Base-by-base conservation (phyloP, 2,329 filamentous ascomycete genomes). In the Fusarium paranaense region DNA sequence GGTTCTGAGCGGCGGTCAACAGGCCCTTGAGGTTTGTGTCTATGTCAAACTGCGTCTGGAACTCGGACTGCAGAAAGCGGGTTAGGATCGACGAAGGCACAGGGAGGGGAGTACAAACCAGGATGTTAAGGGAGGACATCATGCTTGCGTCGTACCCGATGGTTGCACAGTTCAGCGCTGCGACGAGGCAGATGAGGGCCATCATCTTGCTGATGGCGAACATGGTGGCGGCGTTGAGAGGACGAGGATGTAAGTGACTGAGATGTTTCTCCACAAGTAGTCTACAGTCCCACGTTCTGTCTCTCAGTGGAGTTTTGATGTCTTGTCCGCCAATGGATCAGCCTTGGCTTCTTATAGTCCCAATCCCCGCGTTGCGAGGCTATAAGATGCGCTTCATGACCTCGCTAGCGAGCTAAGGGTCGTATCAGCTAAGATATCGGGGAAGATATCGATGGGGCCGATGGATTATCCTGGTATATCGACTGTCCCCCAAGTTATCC, bases 1-100 rank as follows among this genome's bases (percentile, higher is more conserved):
- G 64, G n/a, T 70, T 70, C 22, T 66, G 64, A 11, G 57, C 59
- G 5, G 67, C 67, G 4, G 67, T 70, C 59, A 70, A 56, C 7
- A 70, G 67, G 9, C 67, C 67, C 14, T 67, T 66, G 14, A 59
- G 42, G 35, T 70, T 67, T 10, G 67, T 70, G 7, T 70, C 59
- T 10, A 70, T 50, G 4, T 25, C 54, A 25, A 70, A 70, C 30
- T 40, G 64, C 7, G 42, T 52, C 25, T 70, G 67, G 22, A 70
- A 70, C 25, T 52, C 54, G 20, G 60, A 56, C 64, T 70, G n/a
- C 10, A 27, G 22, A 20, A n/a, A 14, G 32, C 6, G 27, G 25
- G 6, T 69, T 52, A 69, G 40, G 3, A 59, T 20, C 8, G 14
- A 25, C 35, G 7, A n/a, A 25, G 9, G 20, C 8, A 10, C 8